Evolutionary conservation across 2,329 filamentous ascomycete species (phyloP).

Genomic region (Phaeosphaeria sp.): DNA sequence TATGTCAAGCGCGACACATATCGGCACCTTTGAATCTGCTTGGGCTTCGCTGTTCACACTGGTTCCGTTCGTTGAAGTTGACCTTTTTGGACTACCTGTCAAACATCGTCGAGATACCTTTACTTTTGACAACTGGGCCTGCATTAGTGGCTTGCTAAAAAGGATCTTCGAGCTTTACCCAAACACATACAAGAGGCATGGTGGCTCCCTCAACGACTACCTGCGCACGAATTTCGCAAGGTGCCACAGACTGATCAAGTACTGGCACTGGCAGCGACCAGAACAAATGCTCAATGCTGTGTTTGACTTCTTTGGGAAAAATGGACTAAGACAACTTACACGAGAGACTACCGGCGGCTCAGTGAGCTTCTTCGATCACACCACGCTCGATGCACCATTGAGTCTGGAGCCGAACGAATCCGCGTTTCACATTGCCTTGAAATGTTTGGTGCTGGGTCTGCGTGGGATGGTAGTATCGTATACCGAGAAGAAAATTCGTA

Average conservation of each 20-base stretch:
- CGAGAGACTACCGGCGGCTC: slow-evolving; percentile 61
- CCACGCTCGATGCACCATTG: slow-evolving; percentile 53
- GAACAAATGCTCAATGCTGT: slow-evolving; percentile 60
- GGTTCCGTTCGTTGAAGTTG: slow-evolving; percentile 62
- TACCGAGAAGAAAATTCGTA: slow-evolving; percentile 61
- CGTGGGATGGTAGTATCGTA: slow-evolving; percentile 55
- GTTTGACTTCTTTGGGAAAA: slow-evolving; percentile 66
- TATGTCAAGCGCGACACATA: slow-evolving; percentile 23
- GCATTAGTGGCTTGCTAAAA: slow-evolving; percentile 54
- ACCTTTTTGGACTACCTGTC: slow-evolving; percentile 55
- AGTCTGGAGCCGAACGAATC: slow-evolving; percentile 56
- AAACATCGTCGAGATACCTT: slow-evolving; percentile 50
- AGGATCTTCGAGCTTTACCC: slow-evolving; percentile 57
- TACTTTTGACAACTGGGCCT: slow-evolving; percentile 57
- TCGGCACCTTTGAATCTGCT: slow-evolving; percentile 44
- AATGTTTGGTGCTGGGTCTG: slow-evolving; percentile 60
- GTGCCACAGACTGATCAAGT: slow-evolving; percentile 60
- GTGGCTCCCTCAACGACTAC: slow-evolving; percentile 62
- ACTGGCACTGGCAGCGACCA: slow-evolving; percentile 65
- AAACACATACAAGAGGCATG: slow-evolving; percentile 44
- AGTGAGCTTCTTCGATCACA: slow-evolving; percentile 59
- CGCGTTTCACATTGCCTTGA: slow-evolving; percentile 66
- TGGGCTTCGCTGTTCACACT: slow-evolving; percentile 59
- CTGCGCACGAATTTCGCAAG: slow-evolving; percentile 59
- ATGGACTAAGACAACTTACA: slow-evolving; percentile 58